A percentile compares a stretch with the other conserved stretches of the same genome.
Conservation (phyloP, 495 filamentous ascomycete genomes). For the Lepidopterella palustris region DNA sequence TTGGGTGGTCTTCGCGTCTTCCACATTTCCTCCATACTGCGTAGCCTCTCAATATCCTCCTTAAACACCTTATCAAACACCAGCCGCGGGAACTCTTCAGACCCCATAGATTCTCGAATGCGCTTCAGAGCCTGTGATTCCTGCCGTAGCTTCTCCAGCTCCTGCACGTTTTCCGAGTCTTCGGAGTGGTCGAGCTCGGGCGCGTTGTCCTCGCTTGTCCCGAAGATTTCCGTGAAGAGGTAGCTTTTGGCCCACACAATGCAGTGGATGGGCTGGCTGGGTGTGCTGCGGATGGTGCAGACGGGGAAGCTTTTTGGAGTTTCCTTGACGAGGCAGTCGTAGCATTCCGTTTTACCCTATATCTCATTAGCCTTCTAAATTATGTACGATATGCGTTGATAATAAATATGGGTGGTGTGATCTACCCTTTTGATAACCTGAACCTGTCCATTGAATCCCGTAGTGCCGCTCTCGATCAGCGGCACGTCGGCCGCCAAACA, state of each 20-base stretch:
- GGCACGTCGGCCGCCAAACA: constrained; percentile 87
- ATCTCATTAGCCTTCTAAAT: constrained; percentile 17
- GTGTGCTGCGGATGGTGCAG: constrained; percentile 93
- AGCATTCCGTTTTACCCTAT: constrained; percentile 86
- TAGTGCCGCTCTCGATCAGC: constrained; percentile 93
- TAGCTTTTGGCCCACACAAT: constrained; percentile 99
- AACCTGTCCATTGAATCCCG: constrained; percentile 96
- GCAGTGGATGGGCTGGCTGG: constrained; percentile 93
- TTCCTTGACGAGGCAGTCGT: constrained; percentile 87
- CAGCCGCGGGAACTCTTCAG: constrained; percentile 65
- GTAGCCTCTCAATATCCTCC: constrained; percentile 73
- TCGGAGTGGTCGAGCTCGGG: constrained; percentile 68
- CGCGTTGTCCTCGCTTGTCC: constrained; percentile 77
- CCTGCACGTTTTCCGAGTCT: constrained; percentile 76
- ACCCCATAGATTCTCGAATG: constrained; percentile 78
- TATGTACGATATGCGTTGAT: neutral
- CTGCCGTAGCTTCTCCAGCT: constrained; percentile 76
- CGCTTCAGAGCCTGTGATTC: constrained; percentile 78
- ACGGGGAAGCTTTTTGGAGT: constrained; percentile 87
- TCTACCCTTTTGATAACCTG: constrained; percentile 83
- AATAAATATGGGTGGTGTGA: neutral
- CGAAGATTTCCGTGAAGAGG: constrained; percentile 89
- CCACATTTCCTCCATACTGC: constrained; percentile 97
- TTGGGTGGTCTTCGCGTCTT: constrained; percentile 70
- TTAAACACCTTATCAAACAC: constrained; percentile 93